Base-by-base conservation (phyloP, 2,329 filamentous ascomycete genomes). In the Ascochyta viciae-villosae region DNA sequence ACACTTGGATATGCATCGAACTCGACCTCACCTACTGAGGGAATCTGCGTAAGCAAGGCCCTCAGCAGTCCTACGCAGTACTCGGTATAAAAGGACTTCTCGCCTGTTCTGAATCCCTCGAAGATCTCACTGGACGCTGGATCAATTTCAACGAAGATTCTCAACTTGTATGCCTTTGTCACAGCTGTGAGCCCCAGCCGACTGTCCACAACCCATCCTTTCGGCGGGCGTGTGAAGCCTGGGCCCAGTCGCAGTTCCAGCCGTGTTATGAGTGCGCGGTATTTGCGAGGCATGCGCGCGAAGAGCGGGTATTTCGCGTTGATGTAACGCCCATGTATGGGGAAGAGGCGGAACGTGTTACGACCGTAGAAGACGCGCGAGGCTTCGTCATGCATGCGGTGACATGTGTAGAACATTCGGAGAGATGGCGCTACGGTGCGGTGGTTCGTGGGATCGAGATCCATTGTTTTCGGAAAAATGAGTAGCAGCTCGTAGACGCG, bases 231-330 rank as follows among this genome's bases (percentile, higher is more conserved):
- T 58, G 80, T 86, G 85, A 88, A 93, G 19, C 89, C 89, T 0
- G 89, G 89, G 0, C 90, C 90, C 0, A 93, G 79, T 3, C 89
- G 84, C 49, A 93, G 75, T 73, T 93, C 87, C 3, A 93, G 76
- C 0, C 83, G 83, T 0, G 82, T 87, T 40, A 93, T 80, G 41
- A 77, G 82, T 15, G 78, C 77, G 31, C 88, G 84, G 71, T 89
- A 87, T 27, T 77, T 78, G 0, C 83, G 75, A 19, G 86, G 85
- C 50, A 93, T 75, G 16, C 89, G 86, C 6, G 87, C 83, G 26
- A 93, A 80, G 0, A 93, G 79, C 1, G 89, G 89, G 63, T 85
- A 85, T 76, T 90, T 90, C 27, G 86, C 87, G 76, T 91, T 89
- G 78, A 90, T 90, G 75, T 88, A 80, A 50, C 80, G 80, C 40